Evolutionary conservation across 306 rosid species (phyloP), one percentile per base, ranked within the genome.

Genomic region (Cyclanthera cordifolia): DNA sequence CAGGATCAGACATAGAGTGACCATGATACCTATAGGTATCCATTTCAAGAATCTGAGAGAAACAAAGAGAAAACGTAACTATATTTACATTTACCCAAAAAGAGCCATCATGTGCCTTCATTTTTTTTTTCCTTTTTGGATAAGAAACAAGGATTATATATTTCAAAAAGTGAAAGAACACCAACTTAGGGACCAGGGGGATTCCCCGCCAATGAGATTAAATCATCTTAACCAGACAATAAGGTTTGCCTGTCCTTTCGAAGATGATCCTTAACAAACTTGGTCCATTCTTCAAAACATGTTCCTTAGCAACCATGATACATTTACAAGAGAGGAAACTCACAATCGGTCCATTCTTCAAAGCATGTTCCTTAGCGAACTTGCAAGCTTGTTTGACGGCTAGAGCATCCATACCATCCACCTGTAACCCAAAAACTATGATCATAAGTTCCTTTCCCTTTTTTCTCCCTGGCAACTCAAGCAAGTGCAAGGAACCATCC

Each of bases 1-100:
- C 99, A 69, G 96, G 99, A 83, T 94, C 99, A 78, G 97, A 94
- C 99, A 93, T 90, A 54, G 97, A 90, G 82, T 94, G 99, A 34
- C 99, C 97, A 54, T 94, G 99, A 80, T 94, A 94, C 83, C 99
- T 85, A 66, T 94, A 94, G 13, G 99, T 94, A 77, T 90, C 99
- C 99, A 94, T 86, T 81, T 94, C 99, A 69, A 94, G 97, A 78
- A 94, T 83, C 97, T 94, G 76, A 59, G 75, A 78, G 72, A 43
- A 71, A 46, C 27, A 54, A 17, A 53, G 70, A 70, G 55, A 79
- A 13, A 6, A 76, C 32, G 20, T 72, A 25, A 63, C 43, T 73
- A 55, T 71, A 72, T 71, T 57, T 57, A 27, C 70, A 45, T 47
- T 61, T 63, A 15, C 41, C 6, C 23, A 65, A 39, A 11, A 48